Evolutionary conservation across 768 basidiomycete species (phyloP).

Genomic region (Tulasnella sp.): DNA sequence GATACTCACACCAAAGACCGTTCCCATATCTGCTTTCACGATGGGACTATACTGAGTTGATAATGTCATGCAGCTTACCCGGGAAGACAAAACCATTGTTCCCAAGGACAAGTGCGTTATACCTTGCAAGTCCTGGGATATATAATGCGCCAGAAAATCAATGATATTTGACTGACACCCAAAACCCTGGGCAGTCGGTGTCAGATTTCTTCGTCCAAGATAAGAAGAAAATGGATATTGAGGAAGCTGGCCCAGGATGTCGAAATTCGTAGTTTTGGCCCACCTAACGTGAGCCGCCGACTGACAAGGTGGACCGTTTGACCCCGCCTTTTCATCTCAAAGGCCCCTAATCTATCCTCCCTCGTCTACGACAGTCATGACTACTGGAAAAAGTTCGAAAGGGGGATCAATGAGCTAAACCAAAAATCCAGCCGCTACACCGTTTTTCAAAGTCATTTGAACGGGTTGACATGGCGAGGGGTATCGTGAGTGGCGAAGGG

Average conservation of each 20-base stretch:
- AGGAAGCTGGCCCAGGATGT: constrained; percentile 20
- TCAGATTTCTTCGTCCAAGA: constrained; percentile 38
- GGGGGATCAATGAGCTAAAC: constrained; percentile 37
- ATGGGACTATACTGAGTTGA: too few species aligned
- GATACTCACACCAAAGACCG: too few species aligned
- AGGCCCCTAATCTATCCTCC: constrained; percentile 51
- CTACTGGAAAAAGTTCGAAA: constrained; percentile 41
- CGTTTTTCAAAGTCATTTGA: constrained; percentile 52
- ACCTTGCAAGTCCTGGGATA: constrained; percentile 5
- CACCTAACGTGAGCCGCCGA: too few species aligned
- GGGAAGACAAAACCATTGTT: too few species aligned
- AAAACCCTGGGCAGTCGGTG: constrained; percentile 23
- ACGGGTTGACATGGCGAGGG: constrained; percentile 64
- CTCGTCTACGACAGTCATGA: constrained; percentile 39
- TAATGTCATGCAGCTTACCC: too few species aligned
- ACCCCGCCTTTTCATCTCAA: not conserved
- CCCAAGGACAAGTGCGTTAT: too few species aligned
- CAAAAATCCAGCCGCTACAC: constrained; percentile 28
- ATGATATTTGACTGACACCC: not conserved
- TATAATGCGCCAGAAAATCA: not conserved
- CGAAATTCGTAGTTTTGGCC: not conserved
- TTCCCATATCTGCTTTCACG: too few species aligned
- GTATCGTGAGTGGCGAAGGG: constrained; percentile 39
- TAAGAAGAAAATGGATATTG: constrained; percentile 24
- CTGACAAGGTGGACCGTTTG: too few species aligned